Evolutionary conservation across 768 basidiomycete genomes (phyloP), one percentile per base, ranked within the genome.

Genomic region (Cystofilobasidium capitatum): DNA sequence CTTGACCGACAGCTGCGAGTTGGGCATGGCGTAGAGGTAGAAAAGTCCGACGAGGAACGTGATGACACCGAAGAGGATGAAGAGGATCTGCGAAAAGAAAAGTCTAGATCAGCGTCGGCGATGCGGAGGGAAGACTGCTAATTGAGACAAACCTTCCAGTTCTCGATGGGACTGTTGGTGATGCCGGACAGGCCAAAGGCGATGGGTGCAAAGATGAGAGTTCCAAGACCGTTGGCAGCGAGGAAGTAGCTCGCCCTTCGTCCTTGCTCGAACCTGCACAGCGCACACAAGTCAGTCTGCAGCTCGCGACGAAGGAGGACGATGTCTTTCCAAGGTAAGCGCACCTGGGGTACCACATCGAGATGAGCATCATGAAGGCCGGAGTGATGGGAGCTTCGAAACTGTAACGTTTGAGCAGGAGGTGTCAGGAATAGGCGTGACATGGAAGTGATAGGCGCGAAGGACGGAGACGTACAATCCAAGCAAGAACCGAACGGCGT

Each of bases 381-480:
- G 69, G 69, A n/a, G 65, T 61, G 60, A 70, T 70, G 17, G 58
- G 61, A 39, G 58, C 64, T 42, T 71, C 71, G 63, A 71, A 71
- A 14, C 51, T 55, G 31, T 9, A 55, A 26, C 14, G n/a, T 13
- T 14, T 24, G 51, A 13, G 12, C 13, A 55, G 13, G 13, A 26
- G 51, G 13, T 9, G n/a, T 55, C 51, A 24, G 51, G 51, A 55
- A 13, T 55, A 10, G 51, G n/a, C 10, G 31, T 9, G 13, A 12
- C 12, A 55, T 12, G 31, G 31, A 55, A 24, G 12, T 9, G 31
- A 55, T 10, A n/a, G 31, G 24, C 51, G 31, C 22, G 51, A 9
- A 24, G 31, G 24, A n/a, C n/a, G 14, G 44, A 45, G n/a, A 45
- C 44, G 22, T n/a, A 55, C 51, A 49, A 59, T 22, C 72, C 72